phyloP scores from a whole-genome alignment of 169 alveolate genomes.

The Miamiensis avidus region DNA sequence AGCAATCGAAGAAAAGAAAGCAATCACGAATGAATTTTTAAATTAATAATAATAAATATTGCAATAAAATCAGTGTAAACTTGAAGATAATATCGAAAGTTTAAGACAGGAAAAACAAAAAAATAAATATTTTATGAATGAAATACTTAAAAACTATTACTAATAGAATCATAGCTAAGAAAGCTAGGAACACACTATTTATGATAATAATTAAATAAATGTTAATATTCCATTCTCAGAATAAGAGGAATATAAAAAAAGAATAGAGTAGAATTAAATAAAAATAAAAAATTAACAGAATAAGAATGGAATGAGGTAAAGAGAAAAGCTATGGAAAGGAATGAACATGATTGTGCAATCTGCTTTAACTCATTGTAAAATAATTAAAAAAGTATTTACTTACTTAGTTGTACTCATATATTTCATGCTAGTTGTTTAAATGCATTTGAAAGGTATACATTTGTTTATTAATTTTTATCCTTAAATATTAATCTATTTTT shows the following conservation, averaged over 20 bases:
- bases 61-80: constrained; percentile 1
- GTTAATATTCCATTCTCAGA: too few relatives aligned
- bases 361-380: constrained; percentile 15
- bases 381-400: constrained; percentile 3
- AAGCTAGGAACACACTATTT: neutral
- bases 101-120: neutral
- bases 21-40: neutral
- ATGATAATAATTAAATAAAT: too few relatives aligned
- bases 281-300: neutral
- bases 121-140: too few relatives aligned
- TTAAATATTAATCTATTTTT: neutral
- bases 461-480: neutral
- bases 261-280: constrained; percentile 5
- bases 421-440: constrained; percentile 20
- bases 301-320: constrained; percentile 16
- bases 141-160: too few relatives aligned
- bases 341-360: constrained; percentile 23
- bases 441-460: constrained; percentile 13
- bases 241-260: neutral
- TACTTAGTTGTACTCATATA: constrained; percentile 19
- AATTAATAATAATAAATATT: constrained; percentile 1
- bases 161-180: neutral
- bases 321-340: constrained; percentile 15
- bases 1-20: constrained; percentile 8
- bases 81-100: neutral